Evolutionary conservation across 495 filamentous ascomycete species (phyloP), one percentile per base, ranked within the genome.

Genomic region (Parathielavia appendiculata): DNA sequence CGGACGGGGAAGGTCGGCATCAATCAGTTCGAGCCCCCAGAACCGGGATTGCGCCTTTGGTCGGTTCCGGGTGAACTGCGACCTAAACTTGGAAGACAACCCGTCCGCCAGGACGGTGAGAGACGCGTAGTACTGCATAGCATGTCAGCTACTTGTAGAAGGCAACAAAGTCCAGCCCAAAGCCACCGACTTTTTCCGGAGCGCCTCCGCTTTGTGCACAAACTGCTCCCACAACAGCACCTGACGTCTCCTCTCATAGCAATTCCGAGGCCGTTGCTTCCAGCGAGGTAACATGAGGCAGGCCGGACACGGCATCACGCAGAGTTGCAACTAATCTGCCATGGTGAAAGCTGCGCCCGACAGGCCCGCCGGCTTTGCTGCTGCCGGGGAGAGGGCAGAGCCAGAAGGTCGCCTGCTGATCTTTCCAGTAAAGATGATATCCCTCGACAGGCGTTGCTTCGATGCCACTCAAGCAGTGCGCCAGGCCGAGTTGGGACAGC

Each of bases 371-470:
- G 10, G 53, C 50, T 14, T 40, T 46, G 22, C 9, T 9, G 6
- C 12, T 32, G 3, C 5, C 10, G 7, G 39, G 49, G 0, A 23
- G 62, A 44, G 20, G 50, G 43, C 39, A 71, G 71, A 66, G 93
- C 8, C 82, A 80, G 61, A 95, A 88, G 14, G 73, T 61, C 11
- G 92, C 87, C 5, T 78, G 76, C n/a, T 87, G 71, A 32, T 82
- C 83, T 62, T 85, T 79, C 71, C 89, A 92, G 58, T 85, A 80
- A 35, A 90, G 79, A 61, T 90, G 81, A 70, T 92, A 95, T 8
- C 90, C 90, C 19, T 83, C 75, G 9, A 88, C 84, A 0, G 71
- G 72, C 30, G 91, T 79, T 1, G 89, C 84, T 64, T 92, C 90
- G 58, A 95, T 93, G 11, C 73, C 86, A 35, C 92, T 86, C 13